Conservation (phyloP, 768 basidiomycete species). For the Hericium rajendrae region DNA sequence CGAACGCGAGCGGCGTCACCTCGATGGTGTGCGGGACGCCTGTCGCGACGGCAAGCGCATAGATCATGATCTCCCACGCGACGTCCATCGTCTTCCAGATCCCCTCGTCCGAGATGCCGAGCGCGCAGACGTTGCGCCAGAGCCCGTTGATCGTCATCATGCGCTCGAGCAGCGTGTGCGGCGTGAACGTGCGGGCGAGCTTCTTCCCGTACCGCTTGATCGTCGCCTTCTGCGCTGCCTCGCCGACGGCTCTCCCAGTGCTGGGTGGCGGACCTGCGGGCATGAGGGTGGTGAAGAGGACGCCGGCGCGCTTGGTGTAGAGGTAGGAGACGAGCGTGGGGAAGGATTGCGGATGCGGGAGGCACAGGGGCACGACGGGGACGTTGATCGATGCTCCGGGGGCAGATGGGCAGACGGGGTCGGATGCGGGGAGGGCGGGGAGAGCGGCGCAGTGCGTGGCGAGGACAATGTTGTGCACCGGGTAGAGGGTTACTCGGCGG, state of each 20-base stretch:
- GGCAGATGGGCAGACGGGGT: conserved; percentile 18
- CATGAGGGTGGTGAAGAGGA: conserved; percentile 38
- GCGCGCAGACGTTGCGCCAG: conserved; percentile 40
- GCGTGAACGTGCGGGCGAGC: conserved; percentile 18
- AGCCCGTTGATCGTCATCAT: conserved; percentile 32
- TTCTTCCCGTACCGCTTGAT: conserved; percentile 11
- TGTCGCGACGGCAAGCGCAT: conserved; percentile 25
- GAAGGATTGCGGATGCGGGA: conserved; percentile 58
- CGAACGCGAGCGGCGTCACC: background rate
- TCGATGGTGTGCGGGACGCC: background rate
- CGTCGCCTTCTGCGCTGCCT: conserved; percentile 3
- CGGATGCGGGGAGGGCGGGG: conserved; percentile 38
- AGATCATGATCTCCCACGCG: conserved; percentile 39
- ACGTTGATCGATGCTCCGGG: conserved; percentile 26
- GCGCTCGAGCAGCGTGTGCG: conserved; percentile 26
- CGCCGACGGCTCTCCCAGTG: conserved; percentile 1
- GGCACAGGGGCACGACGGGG: conserved; percentile 52
- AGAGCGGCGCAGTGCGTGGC: conserved; percentile 61
- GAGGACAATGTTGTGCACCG: conserved; percentile 62
- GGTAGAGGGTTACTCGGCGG: conserved; percentile 32
- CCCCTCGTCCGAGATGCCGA: conserved; percentile 39
- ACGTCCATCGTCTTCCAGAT: conserved; percentile 40
- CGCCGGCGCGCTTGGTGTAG: conserved; percentile 48
- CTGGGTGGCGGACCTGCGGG: conserved; percentile 13
- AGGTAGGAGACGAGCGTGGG: conserved; percentile 51